Evolutionary conservation across 768 basidiomycete species (phyloP), one percentile per base, ranked within the genome.

Genomic region (Hygrocybe punicea): DNA sequence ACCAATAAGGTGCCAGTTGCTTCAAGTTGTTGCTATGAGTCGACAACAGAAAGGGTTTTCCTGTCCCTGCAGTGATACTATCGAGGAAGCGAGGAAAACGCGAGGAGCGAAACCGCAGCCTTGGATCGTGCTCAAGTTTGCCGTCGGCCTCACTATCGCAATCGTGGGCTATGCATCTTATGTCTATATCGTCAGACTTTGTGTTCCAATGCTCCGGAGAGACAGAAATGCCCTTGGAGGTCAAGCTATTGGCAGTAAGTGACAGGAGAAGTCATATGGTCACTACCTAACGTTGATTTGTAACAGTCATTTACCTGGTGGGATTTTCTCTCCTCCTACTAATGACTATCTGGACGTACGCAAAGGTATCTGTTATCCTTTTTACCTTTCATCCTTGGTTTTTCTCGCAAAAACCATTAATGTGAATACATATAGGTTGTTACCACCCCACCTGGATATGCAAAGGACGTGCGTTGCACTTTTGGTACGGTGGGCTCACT

Each of bases 331-430:
- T 89, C 4, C 65, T 95, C 19, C 82, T 81, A 46, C 60, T 85
- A n/a, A 82, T 92, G 81, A 79, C 84, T 77, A 44, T 86, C 0
- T 93, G 92, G 92, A 80, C 85, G 13, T 96, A 95, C 71, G 55
- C 80, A 19, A 84, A 81, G 80, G 92, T 91, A 55, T 51, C 80
- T 68, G 21, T 19, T 34, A n/a, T 33, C 23, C 45, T 24, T 14
- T 55, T 16, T 24, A 29, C 40, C 21, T n/a, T n/a, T n/a, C n/a
- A n/a, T n/a, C n/a, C 4, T 29, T 29, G 4, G 29, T 29, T 29
- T 4, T 29, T 29, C 21, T 3, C 50, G 21, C 39, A 24, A 48
- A 6, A 46, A 34, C 52, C 7, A 24, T 45, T 34, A 14, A 4
- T 4, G 29, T 47, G 54, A 42, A 19, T 36, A 6, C 46, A 53